Base-by-base conservation (phyloP, 1,284 basidiomycete species). In the Pyrrhoderma lamaoense region DNA sequence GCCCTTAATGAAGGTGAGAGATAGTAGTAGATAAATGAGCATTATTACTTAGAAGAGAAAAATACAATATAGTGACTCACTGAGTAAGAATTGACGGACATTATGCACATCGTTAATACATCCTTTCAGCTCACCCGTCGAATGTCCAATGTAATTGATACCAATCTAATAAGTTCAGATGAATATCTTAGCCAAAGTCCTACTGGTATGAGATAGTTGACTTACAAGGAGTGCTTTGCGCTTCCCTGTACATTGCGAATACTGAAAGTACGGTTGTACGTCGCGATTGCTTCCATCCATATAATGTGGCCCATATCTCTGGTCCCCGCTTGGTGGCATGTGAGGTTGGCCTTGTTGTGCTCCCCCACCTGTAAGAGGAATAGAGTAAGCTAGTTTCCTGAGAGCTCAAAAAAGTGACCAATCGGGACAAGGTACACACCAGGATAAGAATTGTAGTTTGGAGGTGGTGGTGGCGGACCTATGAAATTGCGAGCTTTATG, bases 31-130 rank as follows among this genome's bases (percentile, higher is more conserved):
- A n/a, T n/a, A n/a, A n/a, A n/a, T n/a, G n/a, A n/a, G n/a, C n/a
- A n/a, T n/a, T n/a, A n/a, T n/a, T n/a, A n/a, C n/a, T n/a, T n/a
- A n/a, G n/a, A n/a, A n/a, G n/a, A n/a, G n/a, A n/a, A n/a, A n/a
- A n/a, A n/a, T n/a, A n/a, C n/a, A n/a, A n/a, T n/a, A 31, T 38
- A 35, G 19, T 8, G 9, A 62, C 77, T 58, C 60, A 89, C 86
- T 66, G 55, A 73, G 73, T 25, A 94, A 69, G 70, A 94, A 94
- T 5, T 70, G 63, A 59, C 80, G 71, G 51, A 95, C 78, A 62
- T 93, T 93, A 42, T 74, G 69, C 0, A 81, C 91, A 60, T 96
- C 93, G 64, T 95, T 93, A 66, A 93, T 89, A 60, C 93, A 95
- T 2, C 93, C 92, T 19, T 71, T 68, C 35, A 95, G 68, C 60